Conservation (phyloP, 768 basidiomycete species). For the Tulasnella sp. region DNA sequence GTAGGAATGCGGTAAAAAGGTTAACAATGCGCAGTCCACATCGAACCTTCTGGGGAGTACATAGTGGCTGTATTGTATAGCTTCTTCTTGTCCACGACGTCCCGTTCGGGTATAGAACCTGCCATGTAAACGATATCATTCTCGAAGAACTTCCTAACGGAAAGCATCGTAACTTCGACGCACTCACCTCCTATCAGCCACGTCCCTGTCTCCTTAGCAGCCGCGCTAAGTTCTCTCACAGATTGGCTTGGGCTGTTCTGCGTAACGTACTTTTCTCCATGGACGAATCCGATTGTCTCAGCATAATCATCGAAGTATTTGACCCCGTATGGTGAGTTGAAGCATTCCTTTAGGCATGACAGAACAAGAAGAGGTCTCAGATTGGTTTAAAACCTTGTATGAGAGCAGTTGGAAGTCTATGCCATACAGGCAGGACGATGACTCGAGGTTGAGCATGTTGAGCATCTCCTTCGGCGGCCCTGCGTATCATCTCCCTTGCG, state of each 20-base stretch:
- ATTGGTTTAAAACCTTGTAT: background rate
- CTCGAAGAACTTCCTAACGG: too few relatives aligned
- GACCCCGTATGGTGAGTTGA: conserved; percentile 78
- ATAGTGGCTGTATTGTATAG: conserved; percentile 91
- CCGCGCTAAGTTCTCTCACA: conserved; percentile 67
- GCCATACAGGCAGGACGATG: conserved; percentile 70
- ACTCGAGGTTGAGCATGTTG: conserved; percentile 53
- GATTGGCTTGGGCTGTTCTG: conserved; percentile 53
- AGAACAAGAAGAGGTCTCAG: background rate
- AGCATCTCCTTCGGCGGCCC: conserved; percentile 39
- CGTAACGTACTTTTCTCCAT: conserved; percentile 48
- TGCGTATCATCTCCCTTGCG: conserved; percentile 68
- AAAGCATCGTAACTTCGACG: background rate
- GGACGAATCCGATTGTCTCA: conserved; percentile 57
- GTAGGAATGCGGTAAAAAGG: background rate
- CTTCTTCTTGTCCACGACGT: conserved; percentile 41
- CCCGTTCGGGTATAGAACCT: conserved; percentile 92
- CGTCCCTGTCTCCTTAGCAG: conserved; percentile 61
- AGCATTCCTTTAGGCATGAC: conserved; percentile 90
- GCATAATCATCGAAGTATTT: conserved; percentile 73
- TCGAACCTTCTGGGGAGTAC: conserved; percentile 64
- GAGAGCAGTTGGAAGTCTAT: background rate
- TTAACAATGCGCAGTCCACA: conserved; percentile 2
- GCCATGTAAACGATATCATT: background rate
- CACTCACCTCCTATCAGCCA: conserved; percentile 87